Evolutionary conservation across 164 flowering plant species (phyloP).

Genomic region (Santalum album): DNA sequence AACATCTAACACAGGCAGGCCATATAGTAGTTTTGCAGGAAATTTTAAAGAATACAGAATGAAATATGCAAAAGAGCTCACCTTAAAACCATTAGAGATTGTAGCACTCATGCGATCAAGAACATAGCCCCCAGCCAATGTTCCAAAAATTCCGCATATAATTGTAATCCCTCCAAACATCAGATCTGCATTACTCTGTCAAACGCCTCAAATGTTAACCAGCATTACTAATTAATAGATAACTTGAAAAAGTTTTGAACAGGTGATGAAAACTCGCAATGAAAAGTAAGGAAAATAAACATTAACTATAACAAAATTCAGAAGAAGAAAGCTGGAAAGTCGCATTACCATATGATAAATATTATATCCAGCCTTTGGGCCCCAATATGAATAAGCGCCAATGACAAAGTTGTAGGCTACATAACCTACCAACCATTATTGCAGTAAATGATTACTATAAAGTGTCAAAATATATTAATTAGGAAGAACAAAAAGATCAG

Average conservation of each 20-base stretch:
- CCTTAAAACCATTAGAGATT: conserved; percentile 5
- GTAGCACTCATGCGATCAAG: conserved; percentile 1
- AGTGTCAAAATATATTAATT: not conserved
- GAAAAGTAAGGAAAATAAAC: no score
- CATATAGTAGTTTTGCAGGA: no score
- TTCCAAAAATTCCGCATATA: conserved; percentile 2
- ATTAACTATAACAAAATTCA: not conserved
- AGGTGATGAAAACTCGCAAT: no score
- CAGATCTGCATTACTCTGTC: conserved; percentile 6
- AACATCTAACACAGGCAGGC: no score
- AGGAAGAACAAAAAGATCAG: not conserved
- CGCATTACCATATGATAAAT: conserved; percentile 20
- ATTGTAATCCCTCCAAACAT: conserved; percentile 6
- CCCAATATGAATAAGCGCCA: conserved; percentile 99
- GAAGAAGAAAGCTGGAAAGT: not conserved
- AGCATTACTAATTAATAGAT: not conserved
- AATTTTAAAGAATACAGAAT: no score
- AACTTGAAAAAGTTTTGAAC: not conserved
- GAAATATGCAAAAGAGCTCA: not conserved
- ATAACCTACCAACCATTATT: not conserved
- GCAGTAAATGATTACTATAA: not conserved
- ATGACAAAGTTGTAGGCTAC: conserved; percentile 87
- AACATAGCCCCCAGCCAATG: not conserved
- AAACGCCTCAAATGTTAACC: not conserved
- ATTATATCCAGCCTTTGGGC: conserved; percentile 93